Base-by-base conservation (phyloP, 2,329 filamentous ascomycete genomes). In the Nothopassalora personata region DNA sequence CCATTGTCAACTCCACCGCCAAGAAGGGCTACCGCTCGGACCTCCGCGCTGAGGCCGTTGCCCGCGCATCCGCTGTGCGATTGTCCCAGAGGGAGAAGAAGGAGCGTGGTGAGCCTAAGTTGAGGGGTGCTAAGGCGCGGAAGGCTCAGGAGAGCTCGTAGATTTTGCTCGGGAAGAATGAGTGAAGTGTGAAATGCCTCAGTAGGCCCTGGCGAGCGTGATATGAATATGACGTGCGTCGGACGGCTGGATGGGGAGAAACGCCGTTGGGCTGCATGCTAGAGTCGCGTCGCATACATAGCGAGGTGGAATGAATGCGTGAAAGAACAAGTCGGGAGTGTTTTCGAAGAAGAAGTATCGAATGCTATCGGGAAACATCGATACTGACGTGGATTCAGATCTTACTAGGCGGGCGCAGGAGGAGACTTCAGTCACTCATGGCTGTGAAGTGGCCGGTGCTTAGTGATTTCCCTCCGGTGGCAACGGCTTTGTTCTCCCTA, bases 1-100 rank as follows among this genome's bases (percentile, higher is more conserved):
- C 84, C 72, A 86, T 97, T 76, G 91, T 91, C 80, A 88, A 85
- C 82, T 81, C 83, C 76, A 86, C 87, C 71, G 88, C 91, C 77
- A 91, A 91, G 86, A 83, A 84, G 75, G 85, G 87, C 74, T 99
- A 97, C 88, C 90, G 79, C 63, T 66, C 74, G 48, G 79, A 81
- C 70, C 74, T 81, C 64, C 75, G 78, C 68, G 71, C 74, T 63
- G 77, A 79, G 72, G 92, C 93, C 71, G 87, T 97, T 73, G 82
- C 91, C 78, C 90, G 94, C 74, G 91, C 89, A 74, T 91, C 87
- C 72, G 91, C 91, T 72, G 59, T 73, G 54, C 89, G 87, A 77
- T 82, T 83, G 73, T 86, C 88, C 71, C 89, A 95, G 85, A 83
- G 83, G 75, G 70, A 85, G 91, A 73, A 63, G 51, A 91, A 92